These are phyloP conservation scores for Grosmannia clavigera DNA, from an alignment of 2,329 filamentous ascomycete species.

Conservation along the genomic window DNA sequence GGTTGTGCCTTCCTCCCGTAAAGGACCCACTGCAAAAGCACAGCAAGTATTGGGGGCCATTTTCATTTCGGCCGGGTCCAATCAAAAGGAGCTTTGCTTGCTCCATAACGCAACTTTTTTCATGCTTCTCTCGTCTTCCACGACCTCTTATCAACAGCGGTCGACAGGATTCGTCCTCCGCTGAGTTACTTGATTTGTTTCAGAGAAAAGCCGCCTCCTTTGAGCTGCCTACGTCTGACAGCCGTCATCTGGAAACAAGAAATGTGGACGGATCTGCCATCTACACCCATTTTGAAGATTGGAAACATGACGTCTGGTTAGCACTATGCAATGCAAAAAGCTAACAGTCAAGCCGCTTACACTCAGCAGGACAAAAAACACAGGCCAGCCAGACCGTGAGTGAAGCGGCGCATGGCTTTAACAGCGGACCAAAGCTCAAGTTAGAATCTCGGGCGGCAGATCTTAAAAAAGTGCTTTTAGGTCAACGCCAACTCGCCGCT, in stretches of 20 bases:
- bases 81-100: not conserved
- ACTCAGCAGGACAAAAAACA: not conserved
- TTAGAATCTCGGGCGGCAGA: slow-evolving; percentile 1
- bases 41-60: not conserved
- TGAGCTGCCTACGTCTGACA: not conserved
- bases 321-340: not conserved
- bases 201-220: not conserved
- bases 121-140: not conserved
- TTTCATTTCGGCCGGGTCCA: not conserved
- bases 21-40: not conserved
- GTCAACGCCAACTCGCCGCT: not conserved
- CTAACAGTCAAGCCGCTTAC: not conserved
- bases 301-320: not conserved
- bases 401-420: not conserved
- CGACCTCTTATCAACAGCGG: not conserved
- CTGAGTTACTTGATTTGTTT: not conserved
- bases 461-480: slow-evolving; percentile 3
- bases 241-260: not conserved
- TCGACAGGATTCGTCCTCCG: not conserved
- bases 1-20: not conserved
- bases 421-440: not conserved
- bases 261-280: not conserved
- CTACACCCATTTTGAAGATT: not conserved
- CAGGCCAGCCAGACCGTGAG: not conserved
- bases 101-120: not conserved